These are phyloP conservation scores for Pythium insidiosum DNA, from an alignment of 352 stramenopile genomes.

Conservation along the genomic window DNA sequence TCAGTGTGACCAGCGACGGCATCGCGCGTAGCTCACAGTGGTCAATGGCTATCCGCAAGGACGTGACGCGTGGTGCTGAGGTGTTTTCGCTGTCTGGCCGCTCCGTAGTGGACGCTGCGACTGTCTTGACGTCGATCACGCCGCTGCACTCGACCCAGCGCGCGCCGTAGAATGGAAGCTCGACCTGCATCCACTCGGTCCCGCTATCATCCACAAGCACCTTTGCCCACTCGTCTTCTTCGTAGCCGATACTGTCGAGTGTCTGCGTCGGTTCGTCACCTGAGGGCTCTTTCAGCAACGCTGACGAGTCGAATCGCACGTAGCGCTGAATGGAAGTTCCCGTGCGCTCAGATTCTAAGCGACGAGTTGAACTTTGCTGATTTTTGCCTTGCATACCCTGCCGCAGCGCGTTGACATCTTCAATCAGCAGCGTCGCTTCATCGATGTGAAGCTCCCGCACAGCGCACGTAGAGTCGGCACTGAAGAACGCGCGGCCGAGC, in stretches of 20 bases:
- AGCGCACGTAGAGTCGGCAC: not conserved
- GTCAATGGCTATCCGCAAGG: conserved; percentile 6
- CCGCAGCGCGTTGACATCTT: not conserved
- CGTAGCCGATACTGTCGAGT: not conserved
- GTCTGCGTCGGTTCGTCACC: not conserved
- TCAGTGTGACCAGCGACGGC: not conserved
- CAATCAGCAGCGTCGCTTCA: not conserved
- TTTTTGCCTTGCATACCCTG: too few species aligned
- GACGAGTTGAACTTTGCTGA: not conserved
- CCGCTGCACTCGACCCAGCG: not conserved
- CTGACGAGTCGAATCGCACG: not conserved
- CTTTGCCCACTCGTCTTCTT: not conserved
- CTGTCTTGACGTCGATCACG: not conserved
- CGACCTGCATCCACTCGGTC: conserved; percentile 2
- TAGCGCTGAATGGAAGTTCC: not conserved
- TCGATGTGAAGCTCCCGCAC: conserved; percentile 4
- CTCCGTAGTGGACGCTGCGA: not conserved
- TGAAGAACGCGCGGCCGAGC: conserved; percentile 1
- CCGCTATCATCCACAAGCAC: not conserved
- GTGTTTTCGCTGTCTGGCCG: not conserved
- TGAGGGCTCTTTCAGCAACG: not conserved
- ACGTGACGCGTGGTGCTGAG: not conserved
- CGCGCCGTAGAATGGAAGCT: not conserved
- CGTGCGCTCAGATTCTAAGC: not conserved
- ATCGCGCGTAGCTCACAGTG: conserved; percentile 3